These are phyloP conservation scores for Hebeloma cylindrosporum DNA, from an alignment of 768 basidiomycete genomes.

Conservation along the genomic window DNA sequence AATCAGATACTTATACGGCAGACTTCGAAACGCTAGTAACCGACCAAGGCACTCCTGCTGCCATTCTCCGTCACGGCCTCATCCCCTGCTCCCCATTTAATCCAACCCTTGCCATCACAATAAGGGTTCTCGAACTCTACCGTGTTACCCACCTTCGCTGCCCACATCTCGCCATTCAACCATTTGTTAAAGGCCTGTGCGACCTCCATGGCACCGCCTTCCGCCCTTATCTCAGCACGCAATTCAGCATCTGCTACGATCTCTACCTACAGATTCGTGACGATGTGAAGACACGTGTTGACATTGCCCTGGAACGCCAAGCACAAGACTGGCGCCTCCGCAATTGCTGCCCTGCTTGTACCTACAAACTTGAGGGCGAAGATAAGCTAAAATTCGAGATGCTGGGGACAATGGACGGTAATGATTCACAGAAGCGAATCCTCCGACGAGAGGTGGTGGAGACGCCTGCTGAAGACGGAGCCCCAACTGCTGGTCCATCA, in stretches of 20 bases:
- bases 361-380: constrained; percentile 24
- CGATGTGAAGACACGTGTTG: constrained; percentile 13
- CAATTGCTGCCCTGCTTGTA: constrained; percentile 14
- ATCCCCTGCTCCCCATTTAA: constrained; percentile 10
- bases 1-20: too few species aligned
- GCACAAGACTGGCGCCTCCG: constrained; percentile 21
- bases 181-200: constrained; percentile 28
- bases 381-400: constrained; percentile 18
- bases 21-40: too few species aligned
- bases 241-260: constrained; percentile 28
- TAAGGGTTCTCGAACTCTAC: constrained; percentile 13
- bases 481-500: too few species aligned
- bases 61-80: constrained; percentile 6
- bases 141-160: constrained; percentile 12
- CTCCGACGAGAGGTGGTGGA: not conserved
- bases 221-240: constrained; percentile 13
- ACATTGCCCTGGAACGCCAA: constrained; percentile 22
- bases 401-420: constrained; percentile 30
- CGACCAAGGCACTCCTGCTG: too few species aligned
- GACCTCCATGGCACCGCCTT: constrained; percentile 27
- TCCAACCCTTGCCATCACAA: constrained; percentile 9
- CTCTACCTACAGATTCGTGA: constrained; percentile 21
- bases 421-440: constrained; percentile 33
- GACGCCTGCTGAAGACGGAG: too few species aligned
- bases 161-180: constrained; percentile 25